Conservation (phyloP, 805 yeast species). For the Monosporozyma servazzii region DNA sequence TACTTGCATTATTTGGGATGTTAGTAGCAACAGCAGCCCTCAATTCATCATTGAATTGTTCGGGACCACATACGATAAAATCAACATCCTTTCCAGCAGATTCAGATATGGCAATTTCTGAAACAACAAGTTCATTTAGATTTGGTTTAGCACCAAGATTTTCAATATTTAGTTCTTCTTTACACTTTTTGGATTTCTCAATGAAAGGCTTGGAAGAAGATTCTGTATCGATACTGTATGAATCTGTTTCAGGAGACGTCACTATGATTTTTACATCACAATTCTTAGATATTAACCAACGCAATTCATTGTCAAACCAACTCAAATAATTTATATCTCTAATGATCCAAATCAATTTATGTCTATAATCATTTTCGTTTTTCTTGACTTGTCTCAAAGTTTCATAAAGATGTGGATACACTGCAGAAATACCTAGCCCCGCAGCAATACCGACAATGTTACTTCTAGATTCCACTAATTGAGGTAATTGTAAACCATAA, state of each 20-base stretch:
- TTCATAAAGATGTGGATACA: slow-evolving; percentile 35
- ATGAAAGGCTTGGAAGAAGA: neutral
- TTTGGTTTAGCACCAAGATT: slow-evolving; percentile 40
- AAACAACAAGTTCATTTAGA: slow-evolving; percentile 31
- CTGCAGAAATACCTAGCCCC: slow-evolving; percentile 47
- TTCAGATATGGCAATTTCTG: slow-evolving; percentile 27
- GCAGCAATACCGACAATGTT: slow-evolving; percentile 39
- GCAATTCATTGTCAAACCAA: slow-evolving; percentile 41
- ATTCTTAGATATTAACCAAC: slow-evolving; percentile 22
- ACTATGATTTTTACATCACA: slow-evolving; percentile 17
- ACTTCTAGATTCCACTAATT: slow-evolving; percentile 29
- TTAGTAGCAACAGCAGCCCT: slow-evolving; percentile 40
- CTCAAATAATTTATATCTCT: slow-evolving; percentile 41
- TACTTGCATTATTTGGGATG: slow-evolving; percentile 20
- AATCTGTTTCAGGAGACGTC: neutral
- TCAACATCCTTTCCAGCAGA: slow-evolving; percentile 38
- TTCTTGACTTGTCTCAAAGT: slow-evolving; percentile 12
- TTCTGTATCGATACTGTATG: neutral
- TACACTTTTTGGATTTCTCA: neutral
- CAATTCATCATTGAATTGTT: slow-evolving; percentile 45
- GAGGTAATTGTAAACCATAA: slow-evolving; percentile 41
- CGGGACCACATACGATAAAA: slow-evolving; percentile 57
- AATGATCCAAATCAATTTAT: slow-evolving; percentile 56
- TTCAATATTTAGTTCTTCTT: slow-evolving; percentile 8
- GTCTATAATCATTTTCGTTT: slow-evolving; percentile 8